These are phyloP conservation scores for Wallacemonas collosoma DNA, from an alignment of 208 protist species.

Conservation along the genomic window DNA sequence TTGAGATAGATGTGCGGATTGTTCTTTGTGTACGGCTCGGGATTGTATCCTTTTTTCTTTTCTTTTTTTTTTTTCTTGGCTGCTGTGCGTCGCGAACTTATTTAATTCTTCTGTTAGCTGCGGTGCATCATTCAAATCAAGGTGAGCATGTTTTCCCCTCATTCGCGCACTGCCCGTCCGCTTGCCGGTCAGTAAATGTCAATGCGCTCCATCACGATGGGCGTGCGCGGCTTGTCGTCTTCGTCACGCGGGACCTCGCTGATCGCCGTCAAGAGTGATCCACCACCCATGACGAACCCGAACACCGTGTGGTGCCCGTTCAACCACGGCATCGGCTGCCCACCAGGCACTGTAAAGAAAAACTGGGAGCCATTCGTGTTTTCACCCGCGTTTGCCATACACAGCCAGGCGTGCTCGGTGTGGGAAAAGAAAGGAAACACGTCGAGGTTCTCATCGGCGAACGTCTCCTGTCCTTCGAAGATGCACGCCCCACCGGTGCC, in stretches of 20 bases:
- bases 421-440: slow-evolving; percentile 65
- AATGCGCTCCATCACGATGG: slow-evolving; percentile 64
- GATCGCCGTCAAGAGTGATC: slow-evolving; percentile 57
- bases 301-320: slow-evolving; percentile 96
- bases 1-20: too few relatives aligned
- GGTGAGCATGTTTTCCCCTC: too few relatives aligned
- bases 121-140: too few relatives aligned
- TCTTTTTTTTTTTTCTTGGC: too few relatives aligned
- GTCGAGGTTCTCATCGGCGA: slow-evolving; percentile 91
- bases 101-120: too few relatives aligned
- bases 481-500: slow-evolving; percentile 91
- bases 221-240: slow-evolving; percentile 52
- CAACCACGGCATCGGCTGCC: slow-evolving; percentile 65
- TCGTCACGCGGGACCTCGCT: slow-evolving; percentile 38
- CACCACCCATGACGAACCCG: slow-evolving; percentile 81
- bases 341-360: slow-evolving; percentile 79
- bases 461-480: slow-evolving; percentile 84
- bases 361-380: slow-evolving; percentile 93
- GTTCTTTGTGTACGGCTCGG: too few relatives aligned
- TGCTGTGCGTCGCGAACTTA: too few relatives aligned
- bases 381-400: slow-evolving; percentile 82
- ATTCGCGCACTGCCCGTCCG: too few relatives aligned
- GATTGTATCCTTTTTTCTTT: too few relatives aligned
- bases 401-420: slow-evolving; percentile 63
- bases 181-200: slow-evolving; percentile 25